phyloP scores from a whole-genome alignment of 2,329 filamentous ascomycete species.

The Alternaria novae-zelandiae region DNA sequence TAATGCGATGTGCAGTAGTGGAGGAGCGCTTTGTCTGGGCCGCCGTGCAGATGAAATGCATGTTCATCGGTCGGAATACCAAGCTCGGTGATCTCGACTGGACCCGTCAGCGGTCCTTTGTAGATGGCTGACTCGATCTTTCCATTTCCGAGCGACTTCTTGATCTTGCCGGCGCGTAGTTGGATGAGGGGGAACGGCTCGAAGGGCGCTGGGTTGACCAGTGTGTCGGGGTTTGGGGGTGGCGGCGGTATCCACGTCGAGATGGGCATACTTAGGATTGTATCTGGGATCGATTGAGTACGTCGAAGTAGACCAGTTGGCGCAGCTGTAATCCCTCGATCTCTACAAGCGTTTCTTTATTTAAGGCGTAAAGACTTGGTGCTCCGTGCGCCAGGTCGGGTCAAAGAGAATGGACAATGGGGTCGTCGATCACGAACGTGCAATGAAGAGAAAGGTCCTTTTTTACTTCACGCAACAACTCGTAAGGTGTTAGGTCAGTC shows the following conservation, averaged over 20 bases:
- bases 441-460: not conserved
- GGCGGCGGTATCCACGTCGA: conserved; percentile 29
- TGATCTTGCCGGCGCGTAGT: conserved; percentile 64
- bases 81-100: conserved; percentile 55
- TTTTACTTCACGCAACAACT: not conserved
- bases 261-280: conserved; percentile 15
- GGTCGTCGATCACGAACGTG: no score
- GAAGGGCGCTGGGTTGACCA: conserved; percentile 33
- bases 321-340: not conserved
- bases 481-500: fast-evolving
- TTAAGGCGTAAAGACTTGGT: not conserved
- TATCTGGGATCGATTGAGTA: not conserved
- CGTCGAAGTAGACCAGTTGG: not conserved
- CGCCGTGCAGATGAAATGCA: conserved; percentile 67
- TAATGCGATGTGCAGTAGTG: conserved; percentile 68
- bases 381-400: not conserved
- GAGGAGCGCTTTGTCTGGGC: conserved; percentile 68
- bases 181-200: conserved; percentile 60
- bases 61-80: conserved; percentile 68
- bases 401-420: not conserved
- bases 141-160: conserved; percentile 59
- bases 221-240: conserved; percentile 26
- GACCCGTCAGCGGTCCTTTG: conserved; percentile 55
- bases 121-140: conserved; percentile 62
- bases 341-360: not conserved